Conservation (phyloP, 192 early-diverging fungal genomes). For the Backusella australiensis region DNA sequence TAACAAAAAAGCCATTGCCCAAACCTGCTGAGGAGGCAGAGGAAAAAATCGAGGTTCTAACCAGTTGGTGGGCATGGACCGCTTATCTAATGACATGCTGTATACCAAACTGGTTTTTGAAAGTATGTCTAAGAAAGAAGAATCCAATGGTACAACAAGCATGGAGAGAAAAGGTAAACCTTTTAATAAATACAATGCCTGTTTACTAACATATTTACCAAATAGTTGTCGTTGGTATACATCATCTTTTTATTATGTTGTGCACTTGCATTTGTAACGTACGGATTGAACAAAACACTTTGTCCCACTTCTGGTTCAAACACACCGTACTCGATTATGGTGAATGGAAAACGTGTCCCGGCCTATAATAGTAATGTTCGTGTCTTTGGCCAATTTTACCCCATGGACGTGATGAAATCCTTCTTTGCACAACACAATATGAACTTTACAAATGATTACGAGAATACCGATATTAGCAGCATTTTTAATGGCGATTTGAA, state of each 20-base stretch:
- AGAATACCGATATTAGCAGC: slow-evolving; percentile 28
- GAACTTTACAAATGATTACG: slow-evolving; percentile 30
- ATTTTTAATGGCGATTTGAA: slow-evolving; percentile 33
- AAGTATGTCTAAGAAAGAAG: slow-evolving; percentile 36
- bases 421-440: slow-evolving; percentile 21
- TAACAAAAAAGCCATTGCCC: neutral
- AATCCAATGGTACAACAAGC: slow-evolving; percentile 47
- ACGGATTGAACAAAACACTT: slow-evolving; percentile 36
- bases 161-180: slow-evolving; percentile 55
- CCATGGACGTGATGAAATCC: slow-evolving; percentile 7
- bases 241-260: slow-evolving; percentile 38
- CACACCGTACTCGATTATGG: slow-evolving; percentile 18
- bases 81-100: slow-evolving; percentile 48
- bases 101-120: slow-evolving; percentile 41
- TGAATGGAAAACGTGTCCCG: slow-evolving; percentile 8
- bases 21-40: neutral
- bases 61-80: slow-evolving; percentile 40
- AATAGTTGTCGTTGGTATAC: slow-evolving; percentile 32
- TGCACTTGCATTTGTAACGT: slow-evolving; percentile 42
- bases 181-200: neutral
- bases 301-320: slow-evolving; percentile 26
- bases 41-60: slow-evolving; percentile 25
- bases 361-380: slow-evolving; percentile 25
- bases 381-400: slow-evolving; percentile 36
- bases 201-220: neutral